phyloP scores from a whole-genome alignment of 257 asterid species.

The Rauvolfia tetraphylla region DNA sequence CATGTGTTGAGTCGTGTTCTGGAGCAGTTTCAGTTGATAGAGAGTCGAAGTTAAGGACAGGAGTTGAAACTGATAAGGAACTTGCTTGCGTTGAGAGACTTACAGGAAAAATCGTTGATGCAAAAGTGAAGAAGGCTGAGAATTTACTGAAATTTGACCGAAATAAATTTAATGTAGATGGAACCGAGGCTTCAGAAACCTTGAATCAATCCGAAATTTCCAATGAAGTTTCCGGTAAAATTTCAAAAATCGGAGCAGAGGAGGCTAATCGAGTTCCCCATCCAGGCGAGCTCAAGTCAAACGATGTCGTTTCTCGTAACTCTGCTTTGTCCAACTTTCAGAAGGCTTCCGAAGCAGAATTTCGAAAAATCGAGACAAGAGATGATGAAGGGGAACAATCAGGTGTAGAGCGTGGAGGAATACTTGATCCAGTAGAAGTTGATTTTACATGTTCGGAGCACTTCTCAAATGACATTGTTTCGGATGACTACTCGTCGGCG shows the following conservation, averaged over 20 bases:
- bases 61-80: conserved; percentile 21
- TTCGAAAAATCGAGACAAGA: conserved; percentile 26
- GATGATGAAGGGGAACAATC: conserved; percentile 29
- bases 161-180: conserved; percentile 27
- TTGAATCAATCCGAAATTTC: conserved; percentile 19
- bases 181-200: conserved; percentile 24
- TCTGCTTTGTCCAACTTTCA: conserved; percentile 22
- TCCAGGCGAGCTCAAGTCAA: conserved; percentile 16
- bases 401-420: conserved; percentile 6
- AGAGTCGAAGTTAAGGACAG: conserved; percentile 33
- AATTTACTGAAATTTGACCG: conserved; percentile 24
- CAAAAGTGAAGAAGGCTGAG: conserved; percentile 22
- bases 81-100: conserved; percentile 38
- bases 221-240: conserved; percentile 15
- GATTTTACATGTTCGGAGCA: conserved; percentile 80
- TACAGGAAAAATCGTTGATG: conserved; percentile 12
- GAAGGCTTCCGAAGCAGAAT: conserved; percentile 17
- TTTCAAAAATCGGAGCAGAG: conserved; percentile 23
- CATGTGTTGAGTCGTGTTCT: conserved; percentile 81
- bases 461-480: conserved; percentile 41
- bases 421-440: conserved; percentile 26
- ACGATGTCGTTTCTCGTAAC: conserved; percentile 29
- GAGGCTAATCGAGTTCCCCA: conserved; percentile 5
- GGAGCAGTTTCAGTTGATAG: conserved; percentile 32
- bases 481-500: conserved; percentile 39